phyloP scores from a whole-genome alignment of 768 basidiomycete genomes.

The Leucosporidium yakuticum region DNA sequence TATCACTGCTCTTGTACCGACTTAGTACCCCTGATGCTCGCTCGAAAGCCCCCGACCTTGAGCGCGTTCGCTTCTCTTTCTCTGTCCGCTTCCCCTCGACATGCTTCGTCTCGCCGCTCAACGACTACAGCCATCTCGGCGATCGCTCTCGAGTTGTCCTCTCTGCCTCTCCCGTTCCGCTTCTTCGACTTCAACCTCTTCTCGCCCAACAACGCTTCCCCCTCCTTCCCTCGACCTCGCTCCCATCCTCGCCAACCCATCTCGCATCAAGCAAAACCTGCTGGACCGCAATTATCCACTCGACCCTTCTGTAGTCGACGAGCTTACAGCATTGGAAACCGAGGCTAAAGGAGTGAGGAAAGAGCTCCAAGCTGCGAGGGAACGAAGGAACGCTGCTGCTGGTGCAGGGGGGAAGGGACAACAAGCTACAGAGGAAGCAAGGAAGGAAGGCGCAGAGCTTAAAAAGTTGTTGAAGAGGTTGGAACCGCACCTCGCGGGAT shows the following conservation, averaged over 20 bases:
- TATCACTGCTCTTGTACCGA: too few relatives aligned
- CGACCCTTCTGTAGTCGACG: constrained; percentile 4
- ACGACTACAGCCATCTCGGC: too few relatives aligned
- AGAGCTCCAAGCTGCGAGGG: constrained; percentile 18
- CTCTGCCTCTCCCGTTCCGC: background rate
- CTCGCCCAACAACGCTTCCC: constrained; percentile 12
- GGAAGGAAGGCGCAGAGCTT: constrained; percentile 11
- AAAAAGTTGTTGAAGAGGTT: constrained; percentile 24
- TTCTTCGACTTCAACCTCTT: background rate
- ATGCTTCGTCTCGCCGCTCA: too few relatives aligned
- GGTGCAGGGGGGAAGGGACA: background rate
- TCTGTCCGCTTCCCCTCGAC: too few relatives aligned
- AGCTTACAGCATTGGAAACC: constrained; percentile 8
- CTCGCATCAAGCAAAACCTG: constrained; percentile 19
- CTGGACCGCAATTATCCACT: constrained; percentile 22
- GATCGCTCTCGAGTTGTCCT: background rate
- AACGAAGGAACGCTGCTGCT: constrained; percentile 16
- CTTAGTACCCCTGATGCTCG: too few relatives aligned
- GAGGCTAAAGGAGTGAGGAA: constrained; percentile 17
- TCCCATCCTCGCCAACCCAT: constrained; percentile 7
- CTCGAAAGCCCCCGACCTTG: too few relatives aligned
- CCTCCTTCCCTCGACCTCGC: constrained; percentile 26
- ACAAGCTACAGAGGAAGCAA: constrained; percentile 1
- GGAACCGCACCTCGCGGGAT: constrained; percentile 16
- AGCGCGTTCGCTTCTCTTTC: too few relatives aligned